Percentiles rank a stretch among this genome's conserved stretches.
Evolutionary conservation across 306 rosid genomes (phyloP).

Genomic region (Delonix regia): DNA sequence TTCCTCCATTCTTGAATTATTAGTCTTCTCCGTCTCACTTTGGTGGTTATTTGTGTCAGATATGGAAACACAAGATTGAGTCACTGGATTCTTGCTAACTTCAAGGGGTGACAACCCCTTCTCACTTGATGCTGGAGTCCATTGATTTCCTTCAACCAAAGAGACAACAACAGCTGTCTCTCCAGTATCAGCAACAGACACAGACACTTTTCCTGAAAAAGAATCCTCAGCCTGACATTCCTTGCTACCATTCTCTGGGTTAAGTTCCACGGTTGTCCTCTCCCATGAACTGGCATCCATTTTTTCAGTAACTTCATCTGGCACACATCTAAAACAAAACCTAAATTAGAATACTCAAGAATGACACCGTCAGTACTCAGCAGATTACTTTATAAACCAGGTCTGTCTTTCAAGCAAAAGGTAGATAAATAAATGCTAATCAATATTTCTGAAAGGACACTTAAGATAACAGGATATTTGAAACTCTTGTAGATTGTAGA

Average conservation of each 20-base stretch:
- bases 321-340: constrained; percentile 69
- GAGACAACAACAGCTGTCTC: constrained; percentile 96
- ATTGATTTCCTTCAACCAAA: constrained; percentile 61
- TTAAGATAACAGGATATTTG: neutral
- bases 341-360: constrained; percentile 36
- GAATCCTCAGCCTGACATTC: constrained; percentile 50
- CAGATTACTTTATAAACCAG: constrained; percentile 29
- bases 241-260: constrained; percentile 42
- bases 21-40: constrained; percentile 38
- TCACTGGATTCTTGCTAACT: constrained; percentile 51
- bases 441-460: constrained; percentile 10
- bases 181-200: constrained; percentile 89
- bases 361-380: constrained; percentile 32
- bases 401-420: constrained; percentile 20
- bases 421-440: constrained; percentile 16
- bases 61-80: constrained; percentile 50
- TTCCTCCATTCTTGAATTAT: constrained; percentile 47
- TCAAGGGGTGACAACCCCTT: constrained; percentile 44
- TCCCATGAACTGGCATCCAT: constrained; percentile 46
- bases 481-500: neutral
- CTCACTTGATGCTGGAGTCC: constrained; percentile 48
- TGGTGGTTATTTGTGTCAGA: constrained; percentile 49
- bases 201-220: constrained; percentile 70
- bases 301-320: constrained; percentile 52
- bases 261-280: constrained; percentile 37